Conservation (phyloP, 1,284 basidiomycete species). For the Wolfiporia cocos region DNA sequence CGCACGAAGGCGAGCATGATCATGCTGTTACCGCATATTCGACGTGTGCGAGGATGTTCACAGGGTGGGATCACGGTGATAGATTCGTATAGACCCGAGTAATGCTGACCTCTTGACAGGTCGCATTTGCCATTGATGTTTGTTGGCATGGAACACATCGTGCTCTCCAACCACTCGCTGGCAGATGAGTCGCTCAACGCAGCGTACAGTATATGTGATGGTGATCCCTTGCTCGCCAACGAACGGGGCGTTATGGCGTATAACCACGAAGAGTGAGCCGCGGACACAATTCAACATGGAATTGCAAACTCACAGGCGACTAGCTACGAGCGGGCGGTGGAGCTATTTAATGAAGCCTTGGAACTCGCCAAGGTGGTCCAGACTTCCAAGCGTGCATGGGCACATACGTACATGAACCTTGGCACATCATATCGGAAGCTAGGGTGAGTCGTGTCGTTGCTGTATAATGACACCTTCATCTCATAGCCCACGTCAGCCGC, state of each 20-base stretch:
- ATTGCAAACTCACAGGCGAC: background rate
- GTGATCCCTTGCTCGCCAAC: slow-evolving; percentile 87
- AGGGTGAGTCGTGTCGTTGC: slow-evolving; percentile 39
- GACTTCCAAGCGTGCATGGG: slow-evolving; percentile 79
- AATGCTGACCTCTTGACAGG: slow-evolving; percentile 30
- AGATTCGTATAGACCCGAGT: background rate
- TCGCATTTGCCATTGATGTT: slow-evolving; percentile 93
- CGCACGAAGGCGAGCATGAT: slow-evolving; percentile 96
- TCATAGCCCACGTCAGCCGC: slow-evolving; percentile 54
- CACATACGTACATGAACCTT: slow-evolving; percentile 84
- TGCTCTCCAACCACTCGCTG: slow-evolving; percentile 76
- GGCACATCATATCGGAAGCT: slow-evolving; percentile 83
- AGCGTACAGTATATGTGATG: slow-evolving; percentile 72
- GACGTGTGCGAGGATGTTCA: slow-evolving; percentile 91
- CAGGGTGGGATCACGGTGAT: slow-evolving; percentile 50
- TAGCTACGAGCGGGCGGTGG: slow-evolving; percentile 67
- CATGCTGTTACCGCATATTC: slow-evolving; percentile 98
- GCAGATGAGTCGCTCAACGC: slow-evolving; percentile 88
- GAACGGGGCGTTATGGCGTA: slow-evolving; percentile 93
- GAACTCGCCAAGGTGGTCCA: slow-evolving; percentile 77
- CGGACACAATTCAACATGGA: background rate
- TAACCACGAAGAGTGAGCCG: slow-evolving; percentile 76
- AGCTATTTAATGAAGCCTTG: slow-evolving; percentile 69
- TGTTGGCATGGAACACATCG: slow-evolving; percentile 97
- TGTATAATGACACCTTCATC: background rate